Percentiles rank a stretch among this genome's conserved stretches.
phyloP scores from a whole-genome alignment of 768 basidiomycete species.

The Phlebiopsis flavidoalba region DNA sequence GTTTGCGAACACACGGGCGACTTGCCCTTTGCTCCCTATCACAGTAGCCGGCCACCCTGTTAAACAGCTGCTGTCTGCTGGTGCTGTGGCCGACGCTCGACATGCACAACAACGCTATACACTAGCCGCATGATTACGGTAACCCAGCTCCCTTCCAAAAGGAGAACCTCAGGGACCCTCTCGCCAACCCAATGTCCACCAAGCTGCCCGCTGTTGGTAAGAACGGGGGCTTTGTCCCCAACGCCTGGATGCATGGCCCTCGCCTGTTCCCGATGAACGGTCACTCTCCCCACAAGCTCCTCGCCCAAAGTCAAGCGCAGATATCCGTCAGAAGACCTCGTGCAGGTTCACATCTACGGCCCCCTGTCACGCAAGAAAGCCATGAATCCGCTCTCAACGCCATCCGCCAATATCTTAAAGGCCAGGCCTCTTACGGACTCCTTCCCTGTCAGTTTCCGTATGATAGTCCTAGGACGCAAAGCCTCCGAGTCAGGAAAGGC shows the following conservation, averaged over 20 bases:
- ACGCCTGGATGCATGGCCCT: constrained; percentile 14
- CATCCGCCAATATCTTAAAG: constrained; percentile 80
- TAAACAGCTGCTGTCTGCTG: neutral
- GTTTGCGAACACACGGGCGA: neutral
- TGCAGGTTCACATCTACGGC: constrained; percentile 55
- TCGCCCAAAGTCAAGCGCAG: constrained; percentile 51
- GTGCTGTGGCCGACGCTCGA: neutral
- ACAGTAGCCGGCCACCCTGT: neutral
- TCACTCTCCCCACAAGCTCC: constrained; percentile 43
- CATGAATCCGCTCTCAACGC: constrained; percentile 64
- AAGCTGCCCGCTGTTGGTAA: constrained; percentile 1
- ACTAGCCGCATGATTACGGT: neutral
- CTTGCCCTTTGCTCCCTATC: neutral
- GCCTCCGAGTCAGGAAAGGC: constrained; percentile 94
- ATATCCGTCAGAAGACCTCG: constrained; percentile 52
- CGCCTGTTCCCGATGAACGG: constrained; percentile 32
- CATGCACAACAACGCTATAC: neutral
- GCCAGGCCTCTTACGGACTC: constrained; percentile 91
- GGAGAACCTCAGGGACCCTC: neutral
- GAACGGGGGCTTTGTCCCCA: neutral
- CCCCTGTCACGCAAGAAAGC: constrained; percentile 48
- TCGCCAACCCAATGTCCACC: neutral
- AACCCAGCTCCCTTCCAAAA: neutral
- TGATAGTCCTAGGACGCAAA: constrained; percentile 97
- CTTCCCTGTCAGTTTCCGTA: constrained; percentile 92